phyloP scores from a whole-genome alignment of 2,329 filamentous ascomycete species.

The Penicillium capsulatum region DNA sequence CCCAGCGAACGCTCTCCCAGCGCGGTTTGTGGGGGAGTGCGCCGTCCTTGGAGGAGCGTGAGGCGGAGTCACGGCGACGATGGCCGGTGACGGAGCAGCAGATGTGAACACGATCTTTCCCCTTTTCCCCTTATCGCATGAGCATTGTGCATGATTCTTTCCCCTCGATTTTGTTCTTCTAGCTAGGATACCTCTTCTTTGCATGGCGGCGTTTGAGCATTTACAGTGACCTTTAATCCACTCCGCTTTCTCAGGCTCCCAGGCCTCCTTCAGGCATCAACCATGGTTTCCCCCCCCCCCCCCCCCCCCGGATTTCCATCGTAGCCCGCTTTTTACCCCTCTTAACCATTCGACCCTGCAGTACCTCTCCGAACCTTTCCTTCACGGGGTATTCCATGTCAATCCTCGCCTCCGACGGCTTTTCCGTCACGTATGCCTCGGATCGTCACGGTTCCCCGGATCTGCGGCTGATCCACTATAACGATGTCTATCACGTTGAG shows the following conservation, averaged over 20 bases:
- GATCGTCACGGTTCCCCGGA: slow-evolving; percentile 55
- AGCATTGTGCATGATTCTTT: neutral
- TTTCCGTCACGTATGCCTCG: slow-evolving; percentile 43
- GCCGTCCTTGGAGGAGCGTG: slow-evolving; percentile 27
- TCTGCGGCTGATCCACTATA: slow-evolving; percentile 81
- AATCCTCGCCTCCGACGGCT: slow-evolving; percentile 29
- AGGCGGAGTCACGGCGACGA: slow-evolving; percentile 29
- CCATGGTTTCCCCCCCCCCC: too few relatives aligned
- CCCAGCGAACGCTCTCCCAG: slow-evolving; percentile 30
- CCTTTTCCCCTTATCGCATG: neutral
- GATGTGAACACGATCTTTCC: slow-evolving; percentile 10
- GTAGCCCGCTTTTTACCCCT: neutral
- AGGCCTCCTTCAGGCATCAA: neutral
- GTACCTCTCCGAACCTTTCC: neutral
- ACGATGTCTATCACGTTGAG: slow-evolving; percentile 92
- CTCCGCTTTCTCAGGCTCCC: neutral
- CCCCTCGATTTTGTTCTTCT: slow-evolving; percentile 3
- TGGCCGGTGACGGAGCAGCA: slow-evolving; percentile 39
- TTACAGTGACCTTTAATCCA: too few relatives aligned
- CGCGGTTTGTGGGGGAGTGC: slow-evolving; percentile 39
- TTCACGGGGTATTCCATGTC: slow-evolving; percentile 22
- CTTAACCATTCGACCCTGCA: neutral
- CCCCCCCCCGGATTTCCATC: neutral
- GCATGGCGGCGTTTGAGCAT: slow-evolving; percentile 14
- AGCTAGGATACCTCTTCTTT: slow-evolving; percentile 16